Conservation (phyloP, 2,329 filamentous ascomycete species). For the Salinomyces thailandicus region DNA sequence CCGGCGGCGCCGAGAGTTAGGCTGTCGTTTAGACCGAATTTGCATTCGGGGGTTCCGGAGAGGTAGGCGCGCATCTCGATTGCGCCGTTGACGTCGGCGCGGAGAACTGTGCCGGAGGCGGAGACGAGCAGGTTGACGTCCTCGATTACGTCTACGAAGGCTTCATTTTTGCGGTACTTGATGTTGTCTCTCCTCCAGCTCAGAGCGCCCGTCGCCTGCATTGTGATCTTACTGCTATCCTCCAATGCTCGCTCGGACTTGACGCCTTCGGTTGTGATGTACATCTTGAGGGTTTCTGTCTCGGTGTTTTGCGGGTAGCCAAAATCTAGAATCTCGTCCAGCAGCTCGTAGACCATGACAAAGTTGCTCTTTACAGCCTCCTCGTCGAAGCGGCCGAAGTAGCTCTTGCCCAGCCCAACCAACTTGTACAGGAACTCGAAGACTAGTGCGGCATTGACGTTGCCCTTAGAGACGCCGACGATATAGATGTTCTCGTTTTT, state of each 20-base stretch:
- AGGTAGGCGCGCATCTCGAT: conserved; percentile 99
- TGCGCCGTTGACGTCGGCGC: conserved; percentile 91
- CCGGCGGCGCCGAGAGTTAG: conserved; percentile 65
- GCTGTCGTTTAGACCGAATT: conserved; percentile 94
- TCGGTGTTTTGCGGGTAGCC: conserved; percentile 98
- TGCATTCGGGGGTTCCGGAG: conserved; percentile 93
- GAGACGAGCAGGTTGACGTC: conserved; percentile 99
- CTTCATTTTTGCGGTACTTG: conserved; percentile 98
- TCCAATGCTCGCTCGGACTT: conserved; percentile 76
- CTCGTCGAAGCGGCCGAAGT: conserved; percentile 98
- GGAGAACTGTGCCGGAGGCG: conserved; percentile 86
- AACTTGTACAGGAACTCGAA: conserved; percentile 96
- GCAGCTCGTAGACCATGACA: conserved; percentile 90
- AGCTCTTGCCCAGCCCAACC: conserved; percentile 80
- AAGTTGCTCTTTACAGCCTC: conserved; percentile 99
- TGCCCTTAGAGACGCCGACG: conserved; percentile 95
- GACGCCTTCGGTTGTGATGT: conserved; percentile 98
- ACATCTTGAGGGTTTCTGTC: conserved; percentile 98
- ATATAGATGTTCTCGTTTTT: conserved; percentile 99
- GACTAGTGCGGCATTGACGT: conserved; percentile 93
- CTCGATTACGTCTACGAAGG: conserved; percentile 98
- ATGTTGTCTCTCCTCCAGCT: conserved; percentile 97
- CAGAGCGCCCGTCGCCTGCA: conserved; percentile 94
- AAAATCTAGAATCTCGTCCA: conserved; percentile 98
- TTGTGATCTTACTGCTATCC: conserved; percentile 95